Percentiles rank a stretch among this genome's conserved stretches.
These are phyloP conservation scores for Nemania bipapillata DNA, from an alignment of 2,329 filamentous ascomycete species.

Conservation along the genomic window DNA sequence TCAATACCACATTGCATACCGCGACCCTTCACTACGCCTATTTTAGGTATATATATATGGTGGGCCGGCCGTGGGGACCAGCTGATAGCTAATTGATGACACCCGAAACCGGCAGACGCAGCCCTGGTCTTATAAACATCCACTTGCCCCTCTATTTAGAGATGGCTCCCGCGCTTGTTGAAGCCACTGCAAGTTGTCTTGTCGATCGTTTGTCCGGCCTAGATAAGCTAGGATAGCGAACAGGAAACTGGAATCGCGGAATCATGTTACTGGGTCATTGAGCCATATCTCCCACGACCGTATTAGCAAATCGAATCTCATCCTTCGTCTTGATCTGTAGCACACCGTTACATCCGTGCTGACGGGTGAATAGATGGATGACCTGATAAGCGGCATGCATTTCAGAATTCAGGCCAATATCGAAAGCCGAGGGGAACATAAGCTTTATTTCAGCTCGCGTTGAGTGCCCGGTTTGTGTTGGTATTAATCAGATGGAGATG, in stretches of 20 bases:
- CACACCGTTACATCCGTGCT: conserved; percentile 1
- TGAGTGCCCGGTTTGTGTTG: neutral
- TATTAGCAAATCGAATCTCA: neutral
- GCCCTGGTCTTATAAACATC: neutral
- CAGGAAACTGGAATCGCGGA: neutral
- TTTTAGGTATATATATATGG: neutral
- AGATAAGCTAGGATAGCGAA: conserved; percentile 20
- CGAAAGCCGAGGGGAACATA: neutral
- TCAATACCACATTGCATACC: too few species aligned
- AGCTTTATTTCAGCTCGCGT: neutral
- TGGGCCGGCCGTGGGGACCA: neutral
- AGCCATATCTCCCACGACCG: neutral
- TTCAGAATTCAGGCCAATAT: neutral
- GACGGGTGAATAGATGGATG: conserved; percentile 5
- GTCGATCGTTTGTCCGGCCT: neutral
- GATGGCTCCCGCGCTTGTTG: conserved; percentile 20
- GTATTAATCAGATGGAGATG: neutral
- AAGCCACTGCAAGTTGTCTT: conserved; percentile 5
- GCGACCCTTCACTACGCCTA: neutral
- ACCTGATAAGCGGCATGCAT: conserved; percentile 6
- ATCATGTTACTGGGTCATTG: neutral
- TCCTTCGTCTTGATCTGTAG: conserved; percentile 21
- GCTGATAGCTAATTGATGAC: neutral
- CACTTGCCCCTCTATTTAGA: conserved; percentile 4
- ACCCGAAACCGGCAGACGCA: neutral